Base-by-base conservation (phyloP, 73 alveolate genomes). In the Tetrahymena malaccensis region DNA sequence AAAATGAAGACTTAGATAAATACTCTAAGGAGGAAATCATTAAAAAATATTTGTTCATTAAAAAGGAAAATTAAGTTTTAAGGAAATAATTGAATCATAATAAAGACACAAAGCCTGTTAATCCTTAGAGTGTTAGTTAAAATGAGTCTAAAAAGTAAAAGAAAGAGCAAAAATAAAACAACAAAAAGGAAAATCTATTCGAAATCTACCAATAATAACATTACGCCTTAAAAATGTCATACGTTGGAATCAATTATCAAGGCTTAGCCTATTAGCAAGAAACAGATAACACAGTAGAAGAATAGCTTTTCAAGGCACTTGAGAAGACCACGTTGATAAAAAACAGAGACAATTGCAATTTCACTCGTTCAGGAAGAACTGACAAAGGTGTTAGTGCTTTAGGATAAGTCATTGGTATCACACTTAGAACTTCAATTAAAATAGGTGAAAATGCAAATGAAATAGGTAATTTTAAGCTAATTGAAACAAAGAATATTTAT, bases 321-420 rank as follows among this genome's bases (percentile, higher is more conserved):
- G 70, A 50, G 25, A 95, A 94, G 38, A 89, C 94, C 9, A 89
- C 94, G 85, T 97, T 94, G 96, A 96, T 95, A 31, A 93, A 95
- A 27, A 89, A 85, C 34, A 35, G 97, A 95, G 95, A 95, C 21
- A 57, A 38, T 50, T 95, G 95, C 27, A 89, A 95, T 93, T 98
- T 96, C 94, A 96, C 99, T 35, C 96, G 99, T 94, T 97, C 99
- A 44, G 99, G 99, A 1, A 97, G 99, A 93, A 98, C 99, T 37
- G 99, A 98, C 96, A 98, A 98, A 95, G 99, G 99, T 22, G 99
- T 98, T 21, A 98, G 99, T 93, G 99, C 99, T 40, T 93, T 98
- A 40, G 99, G 99, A 56, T 98, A 98, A 97, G 99, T 98, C 8
- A 97, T 97, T 93, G 98, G 99, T 13, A 96, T 98, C 27, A 96